These are phyloP conservation scores for Serendipita sp. DNA, from an alignment of 768 basidiomycete genomes.

Conservation along the genomic window DNA sequence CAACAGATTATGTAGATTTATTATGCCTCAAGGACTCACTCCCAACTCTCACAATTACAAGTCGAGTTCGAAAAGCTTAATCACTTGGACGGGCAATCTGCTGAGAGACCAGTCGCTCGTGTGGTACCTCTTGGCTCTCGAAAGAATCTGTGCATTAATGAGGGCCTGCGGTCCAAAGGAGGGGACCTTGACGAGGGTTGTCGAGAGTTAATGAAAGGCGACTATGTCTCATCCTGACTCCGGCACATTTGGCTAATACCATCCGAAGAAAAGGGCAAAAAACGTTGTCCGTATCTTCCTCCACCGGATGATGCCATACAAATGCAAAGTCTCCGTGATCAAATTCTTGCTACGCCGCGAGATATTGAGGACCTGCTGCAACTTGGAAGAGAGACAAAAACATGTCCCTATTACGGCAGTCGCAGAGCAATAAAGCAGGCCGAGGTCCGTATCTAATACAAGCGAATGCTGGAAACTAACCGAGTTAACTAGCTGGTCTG, in stretches of 20 bases:
- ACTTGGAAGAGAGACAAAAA: constrained; percentile 48
- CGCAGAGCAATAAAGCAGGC: constrained; percentile 78
- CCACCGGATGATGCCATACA: constrained; percentile 45
- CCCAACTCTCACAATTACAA: constrained; percentile 81
- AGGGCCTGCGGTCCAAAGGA: constrained; percentile 42
- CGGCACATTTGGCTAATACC: neutral
- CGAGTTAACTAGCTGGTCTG: constrained; percentile 52
- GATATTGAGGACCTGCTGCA: constrained; percentile 87
- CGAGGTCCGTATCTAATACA: constrained; percentile 36
- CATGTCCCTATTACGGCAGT: constrained; percentile 90
- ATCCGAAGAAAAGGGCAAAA: constrained; percentile 40
- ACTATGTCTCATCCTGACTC: neutral
- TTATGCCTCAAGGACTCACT: constrained; percentile 92
- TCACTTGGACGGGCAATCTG: constrained; percentile 6
- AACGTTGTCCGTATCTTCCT: constrained; percentile 67
- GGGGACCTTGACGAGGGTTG: constrained; percentile 77
- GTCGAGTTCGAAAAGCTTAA: constrained; percentile 69
- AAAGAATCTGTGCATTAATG: constrained; percentile 87
- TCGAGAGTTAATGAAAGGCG: constrained; percentile 62
- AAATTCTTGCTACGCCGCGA: constrained; percentile 72
- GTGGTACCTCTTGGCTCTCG: constrained; percentile 80
- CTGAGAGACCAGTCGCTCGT: constrained; percentile 26
- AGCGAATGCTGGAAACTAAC: neutral
- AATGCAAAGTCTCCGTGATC: constrained; percentile 75
- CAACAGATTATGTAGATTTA: constrained; percentile 43